These are phyloP conservation scores for Alectoria sarmentosa DNA, from an alignment of 495 filamentous ascomycete species.

Conservation along the genomic window DNA sequence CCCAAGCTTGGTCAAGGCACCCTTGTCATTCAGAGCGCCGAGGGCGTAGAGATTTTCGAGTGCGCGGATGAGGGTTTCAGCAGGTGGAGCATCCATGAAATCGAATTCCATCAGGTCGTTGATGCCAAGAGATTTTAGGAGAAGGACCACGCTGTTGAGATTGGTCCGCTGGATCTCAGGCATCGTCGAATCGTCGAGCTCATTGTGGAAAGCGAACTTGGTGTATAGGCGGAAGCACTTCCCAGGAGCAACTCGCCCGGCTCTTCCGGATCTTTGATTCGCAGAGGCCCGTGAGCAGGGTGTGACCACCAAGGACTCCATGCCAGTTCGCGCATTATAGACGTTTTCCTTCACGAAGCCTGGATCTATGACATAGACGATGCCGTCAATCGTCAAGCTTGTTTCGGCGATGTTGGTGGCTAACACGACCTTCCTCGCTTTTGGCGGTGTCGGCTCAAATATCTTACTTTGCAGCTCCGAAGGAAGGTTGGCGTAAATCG, in stretches of 20 bases:
- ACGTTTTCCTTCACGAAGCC: slow-evolving; percentile 95
- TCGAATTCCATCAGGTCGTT: slow-evolving; percentile 93
- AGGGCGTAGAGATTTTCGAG: slow-evolving; percentile 90
- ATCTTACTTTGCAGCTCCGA: slow-evolving; percentile 82
- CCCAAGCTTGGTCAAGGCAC: slow-evolving; percentile 85
- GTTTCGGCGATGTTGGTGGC: slow-evolving; percentile 92
- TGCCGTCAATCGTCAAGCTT: slow-evolving; percentile 80
- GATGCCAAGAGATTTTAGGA: slow-evolving; percentile 87
- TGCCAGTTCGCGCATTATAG: slow-evolving; percentile 84
- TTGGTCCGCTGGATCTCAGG: slow-evolving; percentile 94
- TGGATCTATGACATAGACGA: slow-evolving; percentile 86
- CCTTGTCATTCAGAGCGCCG: slow-evolving; percentile 81
- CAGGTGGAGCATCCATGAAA: slow-evolving; percentile 91
- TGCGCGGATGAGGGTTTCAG: slow-evolving; percentile 84
- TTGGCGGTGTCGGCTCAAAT: slow-evolving; percentile 78
- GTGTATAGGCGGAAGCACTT: slow-evolving; percentile 96
- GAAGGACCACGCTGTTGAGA: slow-evolving; percentile 73
- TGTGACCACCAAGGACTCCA: slow-evolving; percentile 86
- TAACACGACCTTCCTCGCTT: slow-evolving; percentile 76
- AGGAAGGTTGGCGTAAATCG: slow-evolving; percentile 84
- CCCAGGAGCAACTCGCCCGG: slow-evolving; percentile 86
- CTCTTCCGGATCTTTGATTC: slow-evolving; percentile 86
- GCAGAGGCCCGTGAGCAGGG: slow-evolving; percentile 92
- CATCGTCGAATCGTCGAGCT: slow-evolving; percentile 86
- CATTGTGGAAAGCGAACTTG: slow-evolving; percentile 89